Conservation (phyloP, 345 rosid species). For the Draba incana region DNA sequence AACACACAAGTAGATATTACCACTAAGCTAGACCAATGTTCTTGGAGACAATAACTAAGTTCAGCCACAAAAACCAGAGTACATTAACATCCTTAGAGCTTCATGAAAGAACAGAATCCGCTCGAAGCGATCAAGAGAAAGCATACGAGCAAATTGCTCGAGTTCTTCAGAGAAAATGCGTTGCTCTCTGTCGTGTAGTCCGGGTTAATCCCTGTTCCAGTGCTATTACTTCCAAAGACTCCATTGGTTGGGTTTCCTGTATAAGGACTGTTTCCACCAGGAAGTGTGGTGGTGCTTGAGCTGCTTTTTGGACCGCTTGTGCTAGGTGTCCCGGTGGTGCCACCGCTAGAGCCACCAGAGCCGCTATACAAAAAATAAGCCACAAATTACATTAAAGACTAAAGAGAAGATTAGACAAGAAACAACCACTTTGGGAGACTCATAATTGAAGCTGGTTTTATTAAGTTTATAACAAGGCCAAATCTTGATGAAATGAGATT, state of each 20-base stretch:
- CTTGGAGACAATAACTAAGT: conserved; percentile 33
- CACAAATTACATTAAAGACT: neutral
- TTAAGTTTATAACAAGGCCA: conserved; percentile 20
- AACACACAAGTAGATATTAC: conserved; percentile 23
- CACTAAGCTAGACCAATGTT: conserved; percentile 38
- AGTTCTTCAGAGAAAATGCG: conserved; percentile 35
- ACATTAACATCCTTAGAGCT: conserved; percentile 32
- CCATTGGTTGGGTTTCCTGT: conserved; percentile 40
- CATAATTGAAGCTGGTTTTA: neutral
- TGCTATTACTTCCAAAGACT: conserved; percentile 38
- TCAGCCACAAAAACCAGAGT: conserved; percentile 25
- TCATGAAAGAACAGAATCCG: conserved; percentile 33
- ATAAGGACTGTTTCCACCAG: conserved; percentile 43
- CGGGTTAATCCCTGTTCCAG: conserved; percentile 36
- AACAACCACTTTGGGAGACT: conserved; percentile 4
- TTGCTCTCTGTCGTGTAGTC: conserved; percentile 38
- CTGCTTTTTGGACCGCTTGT: conserved; percentile 40
- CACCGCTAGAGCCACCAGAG: conserved; percentile 32
- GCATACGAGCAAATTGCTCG: conserved; percentile 21
- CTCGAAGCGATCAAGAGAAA: conserved; percentile 32
- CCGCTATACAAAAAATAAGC: neutral
- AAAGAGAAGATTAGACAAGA: conserved; percentile 12
- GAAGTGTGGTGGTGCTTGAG: conserved; percentile 41
- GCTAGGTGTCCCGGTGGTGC: conserved; percentile 39
- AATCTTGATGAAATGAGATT: neutral